Evolutionary conservation across 352 stramenopile genomes (phyloP).

Genomic region (Globisporangium okanoganense): DNA sequence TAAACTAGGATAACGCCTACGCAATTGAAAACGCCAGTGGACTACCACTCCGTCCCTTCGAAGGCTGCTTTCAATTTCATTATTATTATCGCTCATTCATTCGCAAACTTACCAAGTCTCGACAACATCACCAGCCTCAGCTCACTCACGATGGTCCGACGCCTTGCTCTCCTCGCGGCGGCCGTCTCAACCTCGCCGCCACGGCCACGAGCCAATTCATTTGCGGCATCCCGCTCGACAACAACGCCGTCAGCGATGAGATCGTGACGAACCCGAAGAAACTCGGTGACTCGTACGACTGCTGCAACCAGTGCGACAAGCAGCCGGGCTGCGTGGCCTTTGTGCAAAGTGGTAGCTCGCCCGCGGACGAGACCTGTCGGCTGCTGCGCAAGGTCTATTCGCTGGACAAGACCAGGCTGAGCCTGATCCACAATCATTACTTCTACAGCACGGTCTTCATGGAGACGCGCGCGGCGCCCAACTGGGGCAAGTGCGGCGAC

Average conservation of each 20-base stretch:
- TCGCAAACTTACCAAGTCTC: no score
- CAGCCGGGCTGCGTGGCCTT: background rate
- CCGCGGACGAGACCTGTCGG: background rate
- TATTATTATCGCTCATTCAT: no score
- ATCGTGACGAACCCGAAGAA: background rate
- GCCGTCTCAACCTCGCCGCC: background rate
- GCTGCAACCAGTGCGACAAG: background rate
- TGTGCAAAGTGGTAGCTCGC: background rate
- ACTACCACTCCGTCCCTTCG: no score
- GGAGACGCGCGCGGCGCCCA: background rate
- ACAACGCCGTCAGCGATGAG: background rate
- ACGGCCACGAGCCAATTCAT: background rate
- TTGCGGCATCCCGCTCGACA: background rate
- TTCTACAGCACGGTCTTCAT: conserved; percentile 5
- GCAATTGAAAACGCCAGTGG: no score
- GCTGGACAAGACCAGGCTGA: no score
- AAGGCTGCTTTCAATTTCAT: no score
- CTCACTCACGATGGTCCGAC: background rate
- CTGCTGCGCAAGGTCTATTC: conserved; percentile 1
- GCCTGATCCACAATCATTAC: no score
- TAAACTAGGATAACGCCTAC: no score
- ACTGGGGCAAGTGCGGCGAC: background rate
- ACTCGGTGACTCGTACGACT: background rate
- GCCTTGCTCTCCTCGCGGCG: background rate
- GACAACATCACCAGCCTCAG: no score